Evolutionary conservation across 2,329 filamentous ascomycete genomes (phyloP), one percentile per base, ranked within the genome.

Genomic region (Ascochyta viciae-villosae): DNA sequence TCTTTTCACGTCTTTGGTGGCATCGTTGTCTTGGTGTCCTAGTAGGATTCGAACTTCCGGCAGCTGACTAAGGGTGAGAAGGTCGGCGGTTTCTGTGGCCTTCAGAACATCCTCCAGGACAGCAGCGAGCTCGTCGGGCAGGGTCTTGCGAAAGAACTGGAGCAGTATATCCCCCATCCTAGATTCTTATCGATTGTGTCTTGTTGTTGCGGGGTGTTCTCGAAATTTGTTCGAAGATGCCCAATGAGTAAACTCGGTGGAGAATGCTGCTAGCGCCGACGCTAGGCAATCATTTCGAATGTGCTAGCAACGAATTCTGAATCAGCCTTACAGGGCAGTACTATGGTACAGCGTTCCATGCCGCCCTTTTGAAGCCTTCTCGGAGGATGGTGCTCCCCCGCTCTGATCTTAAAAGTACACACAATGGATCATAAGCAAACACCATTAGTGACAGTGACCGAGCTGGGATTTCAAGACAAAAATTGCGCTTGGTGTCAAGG

Each of bases 131-230:
- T 81, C 79, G 8, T 75, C 71, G 0, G 79, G 78, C 41, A 82
- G 63, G 10, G 69, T 74, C 24, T 64, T 67, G 33, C 77, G 73
- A 22, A 81, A 71, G 61, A 77, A 77, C n/a, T 46, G 53, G 10
- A 81, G 43, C 7, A 82, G 63, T 15, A 77, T 65, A 57, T 82
- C 80, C 8, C 68, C 66, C 78, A 81, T 81, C 5, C 61, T 66
- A 52, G 53, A 46, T 53, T 23, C 58, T 60, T 59, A 54, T 56
- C 33, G 49, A 53, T 54, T 54, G 49, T 40, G 50, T 38, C 50
- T 56, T 60, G 35, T 42, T 46, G 53, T 60, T 63, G 63, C 62
- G 59, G 62, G 60, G 62, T 46, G 51, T 57, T 52, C 53, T 56
- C 52, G 58, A 63, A 64, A 57, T 60, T 64, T 66, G 54, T 51